phyloP scores from a whole-genome alignment of 2,329 filamentous ascomycete species.

The Hymenoscyphus infarciens region DNA sequence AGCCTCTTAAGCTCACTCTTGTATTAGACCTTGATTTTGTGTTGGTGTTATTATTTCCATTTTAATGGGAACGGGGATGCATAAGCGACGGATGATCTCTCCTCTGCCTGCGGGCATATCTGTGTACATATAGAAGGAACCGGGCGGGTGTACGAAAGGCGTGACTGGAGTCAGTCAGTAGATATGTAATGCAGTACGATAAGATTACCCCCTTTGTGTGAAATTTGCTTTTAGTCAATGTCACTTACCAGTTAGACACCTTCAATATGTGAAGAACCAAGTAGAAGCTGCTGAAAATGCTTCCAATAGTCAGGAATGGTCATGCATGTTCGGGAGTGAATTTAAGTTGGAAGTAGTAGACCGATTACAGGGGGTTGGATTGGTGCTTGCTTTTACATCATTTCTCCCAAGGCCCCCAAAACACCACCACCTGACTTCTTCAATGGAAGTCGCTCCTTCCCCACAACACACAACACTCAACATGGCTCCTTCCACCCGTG shows the following conservation, averaged over 20 bases:
- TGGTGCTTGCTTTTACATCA: too few relatives aligned
- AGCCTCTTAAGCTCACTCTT: constrained; percentile 23
- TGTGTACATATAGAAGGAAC: constrained; percentile 34
- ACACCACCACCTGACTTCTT: too few relatives aligned
- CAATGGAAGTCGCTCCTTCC: too few relatives aligned
- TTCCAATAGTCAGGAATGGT: not conserved
- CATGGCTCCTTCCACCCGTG: too few relatives aligned
- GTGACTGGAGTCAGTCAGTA: constrained; percentile 21
- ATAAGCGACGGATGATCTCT: constrained; percentile 38
- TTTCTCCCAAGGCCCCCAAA: too few relatives aligned
- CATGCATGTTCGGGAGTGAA: not conserved
- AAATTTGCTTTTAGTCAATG: not conserved
- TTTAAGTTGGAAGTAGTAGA: not conserved
- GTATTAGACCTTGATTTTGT: constrained; percentile 31
- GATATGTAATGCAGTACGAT: constrained; percentile 3
- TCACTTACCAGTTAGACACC: not conserved
- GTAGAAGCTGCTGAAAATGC: not conserved
- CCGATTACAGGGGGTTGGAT: too few relatives aligned
- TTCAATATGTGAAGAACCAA: not conserved
- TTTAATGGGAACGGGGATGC: constrained; percentile 32
- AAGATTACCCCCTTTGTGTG: not conserved
- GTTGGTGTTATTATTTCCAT: constrained; percentile 34
- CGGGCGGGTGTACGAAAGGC: constrained; percentile 22
- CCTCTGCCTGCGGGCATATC: constrained; percentile 32
- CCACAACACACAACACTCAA: too few relatives aligned